phyloP scores from a whole-genome alignment of 345 rosid genomes.

The Acer saccharum region DNA sequence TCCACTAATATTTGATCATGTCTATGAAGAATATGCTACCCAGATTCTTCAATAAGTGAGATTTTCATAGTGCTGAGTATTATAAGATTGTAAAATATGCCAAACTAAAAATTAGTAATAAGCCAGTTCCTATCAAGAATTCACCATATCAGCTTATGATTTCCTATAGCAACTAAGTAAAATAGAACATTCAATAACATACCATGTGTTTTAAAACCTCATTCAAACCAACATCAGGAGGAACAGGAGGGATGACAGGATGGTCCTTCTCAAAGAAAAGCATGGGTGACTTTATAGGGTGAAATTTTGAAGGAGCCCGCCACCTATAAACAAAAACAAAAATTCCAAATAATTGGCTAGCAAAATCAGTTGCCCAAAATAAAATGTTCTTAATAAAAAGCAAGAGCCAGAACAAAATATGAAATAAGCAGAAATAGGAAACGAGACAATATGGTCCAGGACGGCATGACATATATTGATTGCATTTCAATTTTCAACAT shows the following conservation, averaged over 20 bases:
- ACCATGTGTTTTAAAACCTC: conserved; percentile 77
- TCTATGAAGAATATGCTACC: neutral
- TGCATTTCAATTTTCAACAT: neutral
- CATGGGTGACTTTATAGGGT: conserved; percentile 83
- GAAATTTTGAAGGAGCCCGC: conserved; percentile 97
- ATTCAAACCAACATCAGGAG: conserved; percentile 71
- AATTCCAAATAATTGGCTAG: conserved; percentile 12
- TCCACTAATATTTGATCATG: neutral
- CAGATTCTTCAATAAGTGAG: neutral
- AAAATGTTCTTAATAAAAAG: neutral
- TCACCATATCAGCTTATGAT: neutral
- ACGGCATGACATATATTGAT: neutral
- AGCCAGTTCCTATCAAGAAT: neutral
- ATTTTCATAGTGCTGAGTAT: neutral
- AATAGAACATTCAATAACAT: conserved; percentile 14
- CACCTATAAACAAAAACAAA: conserved; percentile 54
- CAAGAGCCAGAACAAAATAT: neutral
- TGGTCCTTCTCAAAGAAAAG: conserved; percentile 75
- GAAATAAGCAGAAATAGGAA: neutral
- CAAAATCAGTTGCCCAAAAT: neutral
- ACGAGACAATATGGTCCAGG: neutral
- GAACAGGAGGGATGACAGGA: conserved; percentile 71
- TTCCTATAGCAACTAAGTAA: neutral
- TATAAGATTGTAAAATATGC: neutral
- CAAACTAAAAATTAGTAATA: neutral